A percentile compares a stretch with the other conserved stretches of the same genome.
These are phyloP conservation scores for Blastomyces emzantsi DNA, from an alignment of 2,329 filamentous ascomycete genomes.

Conservation along the genomic window DNA sequence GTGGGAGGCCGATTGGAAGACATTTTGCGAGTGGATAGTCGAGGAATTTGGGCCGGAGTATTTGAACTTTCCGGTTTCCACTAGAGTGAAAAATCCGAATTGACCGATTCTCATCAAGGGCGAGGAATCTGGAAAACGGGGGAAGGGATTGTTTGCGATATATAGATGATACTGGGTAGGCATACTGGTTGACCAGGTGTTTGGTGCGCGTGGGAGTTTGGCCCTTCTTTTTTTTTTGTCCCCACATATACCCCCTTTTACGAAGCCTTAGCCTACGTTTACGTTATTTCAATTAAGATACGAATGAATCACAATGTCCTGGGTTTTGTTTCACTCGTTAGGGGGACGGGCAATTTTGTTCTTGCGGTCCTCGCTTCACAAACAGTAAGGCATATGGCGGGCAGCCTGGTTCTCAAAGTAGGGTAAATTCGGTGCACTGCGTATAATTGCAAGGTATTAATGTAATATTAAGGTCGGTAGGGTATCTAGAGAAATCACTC, in stretches of 20 bases:
- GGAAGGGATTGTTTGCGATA: neutral
- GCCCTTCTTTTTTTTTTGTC: too few species aligned
- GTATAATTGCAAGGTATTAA: neutral
- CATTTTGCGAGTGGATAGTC: conserved; percentile 83
- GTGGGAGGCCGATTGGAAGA: conserved; percentile 76
- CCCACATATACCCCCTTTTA: neutral
- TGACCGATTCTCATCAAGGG: neutral
- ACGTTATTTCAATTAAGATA: neutral
- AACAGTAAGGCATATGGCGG: neutral
- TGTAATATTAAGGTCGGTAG: neutral
- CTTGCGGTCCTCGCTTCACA: neutral
- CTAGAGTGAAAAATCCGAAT: neutral
- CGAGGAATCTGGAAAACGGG: neutral
- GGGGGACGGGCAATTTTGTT: neutral
- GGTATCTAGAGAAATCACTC: neutral
- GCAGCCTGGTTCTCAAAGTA: neutral
- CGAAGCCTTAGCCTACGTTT: neutral
- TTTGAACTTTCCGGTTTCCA: neutral
- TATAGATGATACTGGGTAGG: neutral
- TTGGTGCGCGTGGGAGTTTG: neutral
- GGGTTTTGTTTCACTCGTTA: neutral
- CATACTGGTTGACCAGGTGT: neutral
- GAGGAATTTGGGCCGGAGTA: conserved; percentile 51
- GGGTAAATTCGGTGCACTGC: neutral
- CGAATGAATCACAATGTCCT: neutral